These are phyloP conservation scores for Colletotrichum limetticola DNA, from an alignment of 2,329 filamentous ascomycete species.

Conservation along the genomic window DNA sequence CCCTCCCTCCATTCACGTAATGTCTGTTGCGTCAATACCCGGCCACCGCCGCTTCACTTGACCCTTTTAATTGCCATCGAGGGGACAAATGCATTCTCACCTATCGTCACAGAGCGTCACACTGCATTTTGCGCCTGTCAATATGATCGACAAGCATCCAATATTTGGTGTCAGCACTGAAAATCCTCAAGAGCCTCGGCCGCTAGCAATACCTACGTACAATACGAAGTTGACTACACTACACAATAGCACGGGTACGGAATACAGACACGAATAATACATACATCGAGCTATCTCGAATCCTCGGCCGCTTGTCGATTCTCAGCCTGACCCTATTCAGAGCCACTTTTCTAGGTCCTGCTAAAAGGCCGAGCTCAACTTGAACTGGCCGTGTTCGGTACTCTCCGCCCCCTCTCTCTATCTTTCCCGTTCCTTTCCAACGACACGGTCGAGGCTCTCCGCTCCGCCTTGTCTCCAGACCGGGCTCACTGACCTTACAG, in stretches of 20 bases:
- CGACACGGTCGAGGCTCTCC: neutral
- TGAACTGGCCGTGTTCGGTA: neutral
- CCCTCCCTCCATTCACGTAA: neutral
- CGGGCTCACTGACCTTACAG: constrained; percentile 2
- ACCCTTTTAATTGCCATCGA: neutral
- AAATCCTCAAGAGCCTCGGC: neutral
- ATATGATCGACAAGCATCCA: constrained; percentile 7
- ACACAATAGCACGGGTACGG: neutral
- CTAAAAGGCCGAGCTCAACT: neutral
- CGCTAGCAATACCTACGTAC: neutral
- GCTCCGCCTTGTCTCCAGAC: neutral
- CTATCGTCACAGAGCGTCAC: neutral
- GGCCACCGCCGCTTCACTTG: neutral
- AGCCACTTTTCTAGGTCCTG: neutral
- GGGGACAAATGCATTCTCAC: neutral
- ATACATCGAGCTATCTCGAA: neutral
- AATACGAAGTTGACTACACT: neutral
- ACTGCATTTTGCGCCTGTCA: neutral
- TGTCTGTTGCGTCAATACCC: neutral
- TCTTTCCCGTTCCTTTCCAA: neutral
- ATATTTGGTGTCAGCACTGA: neutral
- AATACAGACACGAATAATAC: neutral
- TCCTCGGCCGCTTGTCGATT: neutral
- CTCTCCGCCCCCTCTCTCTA: neutral
- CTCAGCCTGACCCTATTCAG: neutral